A percentile compares a stretch with the other conserved stretches of the same genome.
These are phyloP conservation scores for Trametes cinnabarina DNA, from an alignment of 768 basidiomycete species.

Conservation along the genomic window DNA sequence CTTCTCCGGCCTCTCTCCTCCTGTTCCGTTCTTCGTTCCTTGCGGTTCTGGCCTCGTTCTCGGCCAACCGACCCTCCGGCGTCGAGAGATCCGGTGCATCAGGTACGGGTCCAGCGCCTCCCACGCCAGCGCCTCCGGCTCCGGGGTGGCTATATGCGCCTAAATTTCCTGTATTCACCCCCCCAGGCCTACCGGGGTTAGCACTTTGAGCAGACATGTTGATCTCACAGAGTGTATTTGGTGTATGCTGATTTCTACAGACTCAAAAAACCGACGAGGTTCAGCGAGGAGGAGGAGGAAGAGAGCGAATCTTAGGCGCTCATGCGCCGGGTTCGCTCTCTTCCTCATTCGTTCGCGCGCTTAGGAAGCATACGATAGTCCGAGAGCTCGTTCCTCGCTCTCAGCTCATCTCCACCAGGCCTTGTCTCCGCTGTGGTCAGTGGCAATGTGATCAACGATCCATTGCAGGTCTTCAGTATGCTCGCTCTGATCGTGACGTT, in stretches of 20 bases:
- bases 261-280: background rate
- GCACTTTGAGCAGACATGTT: background rate
- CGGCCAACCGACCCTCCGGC: background rate
- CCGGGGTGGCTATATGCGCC: background rate
- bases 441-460: too few relatives aligned
- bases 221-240: too few relatives aligned
- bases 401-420: too few relatives aligned
- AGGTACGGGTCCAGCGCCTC: too few relatives aligned
- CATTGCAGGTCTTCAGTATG: too few relatives aligned
- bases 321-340: background rate
- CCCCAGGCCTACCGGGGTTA: background rate
- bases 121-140: background rate
- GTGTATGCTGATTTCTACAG: too few relatives aligned
- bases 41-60: background rate
- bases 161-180: background rate
- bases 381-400: background rate
- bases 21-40: background rate
- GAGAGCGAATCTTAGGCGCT: background rate
- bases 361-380: conserved; percentile 1
- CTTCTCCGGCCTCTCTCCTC: background rate
- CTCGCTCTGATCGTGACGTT: too few relatives aligned
- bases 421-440: too few relatives aligned
- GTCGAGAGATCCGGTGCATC: background rate
- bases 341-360: background rate
- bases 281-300: background rate